These are phyloP conservation scores for Fusarium napiforme DNA, from an alignment of 2,329 filamentous ascomycete genomes.

Conservation along the genomic window DNA sequence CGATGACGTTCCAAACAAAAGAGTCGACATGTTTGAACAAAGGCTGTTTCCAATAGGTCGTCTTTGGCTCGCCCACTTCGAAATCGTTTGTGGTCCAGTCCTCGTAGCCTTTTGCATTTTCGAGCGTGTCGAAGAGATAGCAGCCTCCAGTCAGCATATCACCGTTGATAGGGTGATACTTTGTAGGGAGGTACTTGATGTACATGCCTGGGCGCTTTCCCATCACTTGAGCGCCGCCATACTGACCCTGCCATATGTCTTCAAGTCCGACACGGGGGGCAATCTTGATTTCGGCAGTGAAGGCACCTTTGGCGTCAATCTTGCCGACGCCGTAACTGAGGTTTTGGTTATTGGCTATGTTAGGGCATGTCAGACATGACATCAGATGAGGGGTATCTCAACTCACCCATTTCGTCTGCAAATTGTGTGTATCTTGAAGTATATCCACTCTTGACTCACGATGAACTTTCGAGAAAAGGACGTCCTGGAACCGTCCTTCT, in stretches of 20 bases:
- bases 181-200: slow-evolving; percentile 30
- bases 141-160: slow-evolving; percentile 30
- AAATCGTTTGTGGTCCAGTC: slow-evolving; percentile 40
- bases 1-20: slow-evolving; percentile 34
- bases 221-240: slow-evolving; percentile 28
- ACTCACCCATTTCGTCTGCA: slow-evolving; percentile 11
- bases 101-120: slow-evolving; percentile 21
- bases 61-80: slow-evolving; percentile 35
- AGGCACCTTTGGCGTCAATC: slow-evolving; percentile 25
- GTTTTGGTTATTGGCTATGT: not conserved
- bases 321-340: slow-evolving; percentile 16
- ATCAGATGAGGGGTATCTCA: not conserved
- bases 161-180: slow-evolving; percentile 31
- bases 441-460: not conserved
- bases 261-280: slow-evolving; percentile 14
- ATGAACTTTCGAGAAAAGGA: not conserved
- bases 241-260: slow-evolving; percentile 35
- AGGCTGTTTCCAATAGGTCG: slow-evolving; percentile 37
- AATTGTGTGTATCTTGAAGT: not conserved
- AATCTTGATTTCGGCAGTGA: slow-evolving; percentile 34
- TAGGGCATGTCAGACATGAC: not conserved
- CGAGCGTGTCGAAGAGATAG: slow-evolving; percentile 29
- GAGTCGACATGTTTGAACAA: slow-evolving; percentile 24
- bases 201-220: slow-evolving; percentile 34
- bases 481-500: not conserved